Conservation (phyloP, 1,284 basidiomycete genomes). For the Cutaneotrichosporon curvatum region DNA sequence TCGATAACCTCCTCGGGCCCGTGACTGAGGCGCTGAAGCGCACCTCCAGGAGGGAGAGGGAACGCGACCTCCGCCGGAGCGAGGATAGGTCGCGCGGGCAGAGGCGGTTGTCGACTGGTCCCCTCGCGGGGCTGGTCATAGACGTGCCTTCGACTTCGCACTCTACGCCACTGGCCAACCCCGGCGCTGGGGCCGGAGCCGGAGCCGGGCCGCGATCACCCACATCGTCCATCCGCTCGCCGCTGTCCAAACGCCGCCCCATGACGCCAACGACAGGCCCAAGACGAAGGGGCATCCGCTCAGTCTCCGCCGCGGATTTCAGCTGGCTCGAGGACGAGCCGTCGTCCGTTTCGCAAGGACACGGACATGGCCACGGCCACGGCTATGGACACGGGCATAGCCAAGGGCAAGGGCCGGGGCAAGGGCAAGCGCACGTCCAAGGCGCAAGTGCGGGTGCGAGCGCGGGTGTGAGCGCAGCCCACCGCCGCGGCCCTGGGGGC, state of each 20-base stretch:
- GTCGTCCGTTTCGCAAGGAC: too few relatives aligned
- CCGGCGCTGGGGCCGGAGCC: neutral
- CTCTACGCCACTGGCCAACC: neutral
- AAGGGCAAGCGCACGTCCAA: too few relatives aligned
- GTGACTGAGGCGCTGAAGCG: conserved; percentile 28
- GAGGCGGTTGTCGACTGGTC: conserved; percentile 20
- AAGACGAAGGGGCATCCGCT: neutral
- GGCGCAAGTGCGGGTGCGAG: too few relatives aligned
- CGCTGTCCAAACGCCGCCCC: neutral
- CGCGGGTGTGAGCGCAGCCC: too few relatives aligned
- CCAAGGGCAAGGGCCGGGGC: too few relatives aligned
- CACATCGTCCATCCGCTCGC: neutral
- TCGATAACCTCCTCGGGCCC: conserved; percentile 34
- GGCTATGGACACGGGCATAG: too few relatives aligned
- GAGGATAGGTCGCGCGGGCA: neutral
- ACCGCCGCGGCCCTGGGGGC: neutral
- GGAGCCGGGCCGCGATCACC: neutral
- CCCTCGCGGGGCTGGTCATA: conserved; percentile 32
- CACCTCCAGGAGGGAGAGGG: conserved; percentile 13
- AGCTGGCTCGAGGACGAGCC: conserved; percentile 2
- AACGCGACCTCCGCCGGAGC: neutral
- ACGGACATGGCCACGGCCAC: too few relatives aligned
- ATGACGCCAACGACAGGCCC: neutral
- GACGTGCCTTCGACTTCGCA: conserved; percentile 17
- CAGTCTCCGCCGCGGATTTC: neutral